Percentiles rank a stretch among this genome's conserved stretches.
Evolutionary conservation across 345 rosid genomes (phyloP).

Genomic region (Excoecaria cochinchinensis): DNA sequence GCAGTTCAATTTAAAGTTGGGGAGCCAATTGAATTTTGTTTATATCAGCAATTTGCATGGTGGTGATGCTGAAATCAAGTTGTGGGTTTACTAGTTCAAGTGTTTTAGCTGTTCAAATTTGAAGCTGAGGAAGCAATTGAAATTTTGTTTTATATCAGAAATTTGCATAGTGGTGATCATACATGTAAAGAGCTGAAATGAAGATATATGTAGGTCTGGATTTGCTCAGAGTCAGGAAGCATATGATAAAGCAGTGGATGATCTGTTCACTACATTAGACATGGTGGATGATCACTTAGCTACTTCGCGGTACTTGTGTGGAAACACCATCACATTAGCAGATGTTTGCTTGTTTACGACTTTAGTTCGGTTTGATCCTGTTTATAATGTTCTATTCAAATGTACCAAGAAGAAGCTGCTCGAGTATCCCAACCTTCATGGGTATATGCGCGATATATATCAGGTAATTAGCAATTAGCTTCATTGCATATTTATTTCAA

Average conservation of each 20-base stretch:
- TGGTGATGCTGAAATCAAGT: too few species aligned
- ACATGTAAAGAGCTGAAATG: not conserved
- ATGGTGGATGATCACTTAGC: slow-evolving; percentile 56
- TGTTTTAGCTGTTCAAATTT: too few species aligned
- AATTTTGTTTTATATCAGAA: not conserved
- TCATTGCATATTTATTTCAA: not conserved
- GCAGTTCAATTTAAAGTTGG: not conserved
- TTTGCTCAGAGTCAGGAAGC: slow-evolving; percentile 78
- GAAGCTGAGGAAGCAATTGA: too few species aligned
- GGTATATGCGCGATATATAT: slow-evolving; percentile 57
- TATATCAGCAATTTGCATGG: too few species aligned
- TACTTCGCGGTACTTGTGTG: slow-evolving; percentile 66
- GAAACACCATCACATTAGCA: slow-evolving; percentile 57
- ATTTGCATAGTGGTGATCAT: not conserved
- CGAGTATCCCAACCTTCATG: slow-evolving; percentile 67
- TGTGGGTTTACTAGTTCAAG: too few species aligned
- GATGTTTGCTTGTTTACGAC: slow-evolving; percentile 87
- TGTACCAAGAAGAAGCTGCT: slow-evolving; percentile 80
- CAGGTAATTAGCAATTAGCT: slow-evolving; percentile 41
- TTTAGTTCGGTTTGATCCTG: slow-evolving; percentile 74
- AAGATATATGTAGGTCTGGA: slow-evolving; percentile 53
- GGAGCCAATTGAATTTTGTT: too few species aligned
- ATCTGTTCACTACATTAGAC: slow-evolving; percentile 57
- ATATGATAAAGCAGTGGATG: slow-evolving; percentile 65
- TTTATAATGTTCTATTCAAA: slow-evolving; percentile 75